Evolutionary conservation across 164 flowering plant genomes (phyloP), one percentile per base, ranked within the genome.

Genomic region (Chloranthus sessilifolius): DNA sequence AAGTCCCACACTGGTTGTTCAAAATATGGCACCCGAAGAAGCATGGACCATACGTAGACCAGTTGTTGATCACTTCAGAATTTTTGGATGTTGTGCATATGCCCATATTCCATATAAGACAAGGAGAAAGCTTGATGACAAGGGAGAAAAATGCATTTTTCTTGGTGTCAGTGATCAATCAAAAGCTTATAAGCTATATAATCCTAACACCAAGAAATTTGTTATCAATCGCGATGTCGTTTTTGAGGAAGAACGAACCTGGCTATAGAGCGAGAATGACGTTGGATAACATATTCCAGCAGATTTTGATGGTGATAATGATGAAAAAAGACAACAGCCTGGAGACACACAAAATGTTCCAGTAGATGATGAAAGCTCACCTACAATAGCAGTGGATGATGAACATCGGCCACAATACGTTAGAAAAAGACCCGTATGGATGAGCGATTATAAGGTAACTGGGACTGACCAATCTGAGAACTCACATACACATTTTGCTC

Each of bases 1-100:
- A 50, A 35, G 43, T 25, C 42, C 43, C 16, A 36, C 54, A 7
- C 17, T 35, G 22, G 43, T 10, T 50, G 20, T 50, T 50, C 43
- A 36, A 37, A 23, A 34, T 25, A 23, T 22, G 43, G 36, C 54
- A 24, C 12, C 43, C 1, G 23, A 35, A n/a, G 54, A 50, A 9
- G 54, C 31, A 4, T 35, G 54, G 43, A 35, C 43, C 14, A 30
- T 29, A 23, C 1, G 42, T 0, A 21, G 20, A 50, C 54, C 26
- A 12, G 11, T 2, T 24, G 19, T 50, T 0, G 21, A 50, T 14
- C 42, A 50, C 15, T 50, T 50, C 7, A 17, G 25, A 22, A 36
- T 6, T 23, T 50, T 50, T 50, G 54, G 54, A 1, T 34, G 31
- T 9, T 35, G 24, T 36, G 43, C 54, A 1, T 35, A 50, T 22